phyloP scores from a whole-genome alignment of 78 protist genomes.

The Dictyostelium firmibasis region DNA sequence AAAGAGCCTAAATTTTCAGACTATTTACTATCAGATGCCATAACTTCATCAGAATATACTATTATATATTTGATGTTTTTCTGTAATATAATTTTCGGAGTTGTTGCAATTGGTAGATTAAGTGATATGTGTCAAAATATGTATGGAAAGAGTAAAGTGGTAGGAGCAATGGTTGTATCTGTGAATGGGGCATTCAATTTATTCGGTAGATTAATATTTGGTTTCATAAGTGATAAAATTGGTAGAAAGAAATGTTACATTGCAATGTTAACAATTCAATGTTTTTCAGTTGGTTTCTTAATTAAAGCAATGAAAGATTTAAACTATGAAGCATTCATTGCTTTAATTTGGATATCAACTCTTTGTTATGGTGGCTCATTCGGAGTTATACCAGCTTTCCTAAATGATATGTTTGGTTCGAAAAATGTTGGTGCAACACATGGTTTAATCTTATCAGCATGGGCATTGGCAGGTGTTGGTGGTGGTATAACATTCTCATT shows the following conservation, averaged over 20 bases:
- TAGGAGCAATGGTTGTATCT: slow-evolving; percentile 55
- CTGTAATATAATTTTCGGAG: slow-evolving; percentile 53
- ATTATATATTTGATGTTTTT: slow-evolving; percentile 66
- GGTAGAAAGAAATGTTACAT: slow-evolving; percentile 48
- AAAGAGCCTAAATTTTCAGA: not conserved
- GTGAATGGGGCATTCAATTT: slow-evolving; percentile 79
- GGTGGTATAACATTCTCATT: slow-evolving; percentile 44
- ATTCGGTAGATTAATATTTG: slow-evolving; percentile 67
- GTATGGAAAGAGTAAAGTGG: slow-evolving; percentile 45
- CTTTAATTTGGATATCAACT: slow-evolving; percentile 4
- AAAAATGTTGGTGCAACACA: slow-evolving; percentile 77
- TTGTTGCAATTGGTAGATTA: slow-evolving; percentile 51
- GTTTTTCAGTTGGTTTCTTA: slow-evolving; percentile 5
- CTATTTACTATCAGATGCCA: not conserved
- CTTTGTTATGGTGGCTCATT: slow-evolving; percentile 71
- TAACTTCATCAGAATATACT: not conserved
- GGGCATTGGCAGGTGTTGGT: slow-evolving; percentile 34
- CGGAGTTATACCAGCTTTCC: slow-evolving; percentile 78
- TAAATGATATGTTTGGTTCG: slow-evolving; percentile 81
- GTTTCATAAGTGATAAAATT: slow-evolving; percentile 39
- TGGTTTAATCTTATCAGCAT: slow-evolving; percentile 47
- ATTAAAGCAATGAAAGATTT: not conserved
- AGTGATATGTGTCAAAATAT: slow-evolving; percentile 71
- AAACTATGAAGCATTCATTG: not conserved
- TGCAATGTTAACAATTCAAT: not conserved